Base-by-base conservation (phyloP, 2,329 filamentous ascomycete species). In the Bipolaris sorokiniana region DNA sequence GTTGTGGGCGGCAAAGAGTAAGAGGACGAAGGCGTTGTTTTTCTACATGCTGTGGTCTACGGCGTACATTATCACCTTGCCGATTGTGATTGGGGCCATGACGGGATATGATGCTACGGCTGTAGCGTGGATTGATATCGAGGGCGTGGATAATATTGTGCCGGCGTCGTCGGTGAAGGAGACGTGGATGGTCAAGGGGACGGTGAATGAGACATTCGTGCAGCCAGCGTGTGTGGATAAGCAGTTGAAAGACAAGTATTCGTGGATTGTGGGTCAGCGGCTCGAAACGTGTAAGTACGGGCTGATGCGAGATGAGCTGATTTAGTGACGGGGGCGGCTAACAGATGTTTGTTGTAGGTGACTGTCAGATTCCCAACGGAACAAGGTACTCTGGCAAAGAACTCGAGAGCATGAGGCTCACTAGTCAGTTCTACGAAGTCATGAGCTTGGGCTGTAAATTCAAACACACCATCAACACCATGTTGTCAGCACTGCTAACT, bases 61-160 rank as follows among this genome's bases (percentile, higher is more conserved):
- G 1, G 37, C 60, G 3, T 77, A 73, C 36, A 65, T 76, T 13
- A 48, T 77, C 1, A 56, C 54, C 13, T 65, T 77, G 18, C 75
- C 73, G 1, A 71, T 73, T 18, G 61, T 74, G 4, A 46, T 76
- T 1, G 54, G 64, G n/a, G 74, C 75, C 11, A 76, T 77, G 71
- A 75, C 72, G 0, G 76, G 76, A 9, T 78, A 77, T 49, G 69
- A 74, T n/a, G 67, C 61, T 41, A 67, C 63, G 1, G 59, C 61
- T 2, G 66, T 66, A 5, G 61, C 69, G 0, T 75, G 70, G 66
- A 58, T 76, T 13, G 64, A 62, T 16, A 44, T 73, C 15, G 61
- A 69, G 13, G 59, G 62, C 15, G 51, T 53, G 3, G 62, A 69
- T 15, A 70, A 73, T 26, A 70, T 76, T 28, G 56, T 75, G 1